Conservation (phyloP, 2,329 filamentous ascomycete genomes). For the Aspergillus tanneri region DNA sequence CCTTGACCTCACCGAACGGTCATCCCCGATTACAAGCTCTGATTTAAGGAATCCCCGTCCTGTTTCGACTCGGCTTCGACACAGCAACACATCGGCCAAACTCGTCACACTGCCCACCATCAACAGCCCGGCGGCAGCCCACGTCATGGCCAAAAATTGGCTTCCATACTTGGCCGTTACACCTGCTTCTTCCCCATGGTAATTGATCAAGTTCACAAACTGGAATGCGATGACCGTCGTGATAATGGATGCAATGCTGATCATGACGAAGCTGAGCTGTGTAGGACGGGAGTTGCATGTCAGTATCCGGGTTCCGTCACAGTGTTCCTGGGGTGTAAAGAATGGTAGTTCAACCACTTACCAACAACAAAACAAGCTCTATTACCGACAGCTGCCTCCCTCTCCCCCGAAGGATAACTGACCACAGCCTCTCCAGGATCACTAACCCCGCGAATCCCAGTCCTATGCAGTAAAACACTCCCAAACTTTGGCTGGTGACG, state of each 20-base stretch:
- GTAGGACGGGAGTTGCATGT: background rate
- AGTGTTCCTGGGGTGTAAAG: background rate
- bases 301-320: too few species aligned
- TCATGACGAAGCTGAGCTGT: slow-evolving; percentile 55
- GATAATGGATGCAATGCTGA: slow-evolving; percentile 73
- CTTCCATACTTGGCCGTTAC: slow-evolving; percentile 51
- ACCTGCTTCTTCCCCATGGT: slow-evolving; percentile 52
- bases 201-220: slow-evolving; percentile 53
- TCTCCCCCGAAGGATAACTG: slow-evolving; percentile 47
- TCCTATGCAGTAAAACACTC: slow-evolving; percentile 60
- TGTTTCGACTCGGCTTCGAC: slow-evolving; percentile 13
- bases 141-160: slow-evolving; percentile 60
- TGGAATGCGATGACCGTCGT: slow-evolving; percentile 62
- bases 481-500: slow-evolving; percentile 52
- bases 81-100: slow-evolving; percentile 28
- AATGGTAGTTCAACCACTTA: too few species aligned
- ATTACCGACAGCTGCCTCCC: slow-evolving; percentile 49
- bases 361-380: slow-evolving; percentile 51
- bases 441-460: slow-evolving; percentile 54
- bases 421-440: slow-evolving; percentile 48
- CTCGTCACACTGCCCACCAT: slow-evolving; percentile 32
- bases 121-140: slow-evolving; percentile 51
- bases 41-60: slow-evolving; percentile 4
- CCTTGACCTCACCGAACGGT: background rate
- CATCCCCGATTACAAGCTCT: slow-evolving; percentile 2